These are phyloP conservation scores for Carex pumila DNA, from an alignment of 176 grass and related monocot species.

Conservation along the genomic window DNA sequence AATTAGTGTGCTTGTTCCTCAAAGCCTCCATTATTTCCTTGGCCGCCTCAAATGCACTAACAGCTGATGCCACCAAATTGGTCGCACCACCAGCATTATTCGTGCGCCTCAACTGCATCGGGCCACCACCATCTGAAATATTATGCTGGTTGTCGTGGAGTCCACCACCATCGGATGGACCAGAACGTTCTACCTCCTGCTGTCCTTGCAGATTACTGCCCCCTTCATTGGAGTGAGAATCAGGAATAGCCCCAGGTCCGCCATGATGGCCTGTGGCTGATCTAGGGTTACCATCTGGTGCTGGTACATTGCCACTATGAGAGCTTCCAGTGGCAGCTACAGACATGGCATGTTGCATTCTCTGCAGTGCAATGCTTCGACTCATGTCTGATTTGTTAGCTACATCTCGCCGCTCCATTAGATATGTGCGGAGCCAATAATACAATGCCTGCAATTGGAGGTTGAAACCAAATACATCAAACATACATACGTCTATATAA, in stretches of 20 bases:
- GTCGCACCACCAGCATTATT: slow-evolving; percentile 22
- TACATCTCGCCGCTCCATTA: slow-evolving; percentile 97
- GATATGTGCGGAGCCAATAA: slow-evolving; percentile 95
- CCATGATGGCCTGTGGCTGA: slow-evolving; percentile 56
- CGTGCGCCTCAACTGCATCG: slow-evolving; percentile 51
- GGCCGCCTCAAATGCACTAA: slow-evolving; percentile 95
- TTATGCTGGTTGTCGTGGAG: slow-evolving; percentile 58
- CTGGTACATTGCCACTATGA: slow-evolving; percentile 31
- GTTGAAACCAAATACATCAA: slow-evolving; percentile 5
- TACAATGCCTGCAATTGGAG: slow-evolving; percentile 69
- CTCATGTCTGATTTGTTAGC: slow-evolving; percentile 90
- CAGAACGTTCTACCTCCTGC: slow-evolving; percentile 67
- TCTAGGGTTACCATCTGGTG: slow-evolving; percentile 37
- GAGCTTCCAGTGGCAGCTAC: slow-evolving; percentile 54
- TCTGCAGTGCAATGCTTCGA: slow-evolving; percentile 78
- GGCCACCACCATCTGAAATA: slow-evolving; percentile 46
- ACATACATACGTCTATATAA: background rate
- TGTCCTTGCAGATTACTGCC: slow-evolving; percentile 34
- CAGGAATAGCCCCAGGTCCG: slow-evolving; percentile 37
- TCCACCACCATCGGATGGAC: slow-evolving; percentile 44
- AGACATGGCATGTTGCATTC: slow-evolving; percentile 84
- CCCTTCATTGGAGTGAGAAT: slow-evolving; percentile 59
- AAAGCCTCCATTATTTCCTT: slow-evolving; percentile 99
- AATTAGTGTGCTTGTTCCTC: slow-evolving; percentile 72
- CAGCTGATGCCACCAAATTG: slow-evolving; percentile 59